A percentile compares a stretch with the other conserved stretches of the same genome.
phyloP scores from a whole-genome alignment of 495 filamentous ascomycete genomes.

The Podospora sp. region DNA sequence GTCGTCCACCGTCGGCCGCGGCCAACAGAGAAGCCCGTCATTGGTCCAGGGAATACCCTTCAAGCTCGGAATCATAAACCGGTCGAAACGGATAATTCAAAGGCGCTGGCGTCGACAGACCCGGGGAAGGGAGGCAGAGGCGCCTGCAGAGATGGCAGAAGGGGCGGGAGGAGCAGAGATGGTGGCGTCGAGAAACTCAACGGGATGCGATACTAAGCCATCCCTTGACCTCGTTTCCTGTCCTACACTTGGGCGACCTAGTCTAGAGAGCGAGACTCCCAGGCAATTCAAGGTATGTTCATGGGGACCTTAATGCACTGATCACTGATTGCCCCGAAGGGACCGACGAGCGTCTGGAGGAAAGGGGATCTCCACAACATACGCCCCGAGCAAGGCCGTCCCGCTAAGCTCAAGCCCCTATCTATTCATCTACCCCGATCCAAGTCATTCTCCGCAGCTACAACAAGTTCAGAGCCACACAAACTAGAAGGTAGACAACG shows the following conservation, averaged over 20 bases:
- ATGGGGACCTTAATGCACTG: not conserved
- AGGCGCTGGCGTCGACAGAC: not conserved
- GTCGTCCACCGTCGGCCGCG: not conserved
- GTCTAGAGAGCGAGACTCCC: not conserved
- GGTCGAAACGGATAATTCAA: not conserved
- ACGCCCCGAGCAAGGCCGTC: not conserved
- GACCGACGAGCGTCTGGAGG: not conserved
- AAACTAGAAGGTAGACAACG: conserved; percentile 14
- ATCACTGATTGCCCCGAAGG: not conserved
- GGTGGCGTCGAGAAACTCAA: not conserved
- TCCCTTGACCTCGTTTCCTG: conserved; percentile 4
- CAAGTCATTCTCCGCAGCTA: conserved; percentile 20
- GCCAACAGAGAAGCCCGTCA: not conserved
- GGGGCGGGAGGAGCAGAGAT: not conserved
- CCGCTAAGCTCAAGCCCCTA: not conserved
- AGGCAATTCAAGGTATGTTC: not conserved
- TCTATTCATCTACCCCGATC: conserved; percentile 17
- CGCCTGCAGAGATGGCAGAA: not conserved
- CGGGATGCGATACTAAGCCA: conserved; percentile 1
- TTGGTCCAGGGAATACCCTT: not conserved
- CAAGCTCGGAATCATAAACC: not conserved
- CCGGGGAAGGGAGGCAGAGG: not conserved
- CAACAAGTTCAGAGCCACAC: not conserved
- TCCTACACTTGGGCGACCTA: not conserved
- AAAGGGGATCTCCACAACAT: not conserved